Evolutionary conservation across 2,329 filamentous ascomycete species (phyloP), one percentile per base, ranked within the genome.

Genomic region (Niveomyces coronatus): DNA sequence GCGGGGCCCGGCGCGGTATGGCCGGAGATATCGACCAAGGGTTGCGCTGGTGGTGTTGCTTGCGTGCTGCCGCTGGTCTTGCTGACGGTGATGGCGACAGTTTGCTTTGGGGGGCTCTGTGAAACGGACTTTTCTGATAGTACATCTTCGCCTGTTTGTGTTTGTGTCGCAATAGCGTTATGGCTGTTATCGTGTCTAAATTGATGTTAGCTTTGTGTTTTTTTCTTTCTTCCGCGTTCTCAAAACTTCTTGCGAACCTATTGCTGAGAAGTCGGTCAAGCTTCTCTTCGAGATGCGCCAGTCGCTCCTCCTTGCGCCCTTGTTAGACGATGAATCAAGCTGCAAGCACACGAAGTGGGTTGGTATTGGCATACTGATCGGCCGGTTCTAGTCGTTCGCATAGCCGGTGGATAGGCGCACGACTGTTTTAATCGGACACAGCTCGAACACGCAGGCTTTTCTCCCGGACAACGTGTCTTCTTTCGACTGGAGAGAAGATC

Each of bases 211-310:
- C 14, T 15, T 13, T 24, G 9, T n/a, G n/a, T n/a, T n/a, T n/a
- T n/a, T n/a, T n/a, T n/a, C n/a, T n/a, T n/a, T n/a, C n/a, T n/a
- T n/a, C n/a, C n/a, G n/a, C n/a, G n/a, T n/a, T n/a, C n/a, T n/a
- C n/a, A n/a, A n/a, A n/a, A n/a, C n/a, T n/a, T n/a, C n/a, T n/a
- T 9, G 16, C 39, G 3, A 14, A 49, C 49, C 52, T 61, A 38
- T 65, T 64, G 33, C 56, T 68, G 15, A 71, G 52, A 37, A 71
- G 56, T 41, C 64, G 61, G 51, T 71, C 66, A 32, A 71, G 59
- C 49, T 71, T 71, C 51, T 70, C 66, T 53, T 71, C 67, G 28
- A 71, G 46, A 35, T 65, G 62, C 11, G 65, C 65, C n/a, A 71
- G 53, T 45, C 67, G 58, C 49, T 71, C 67, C 45, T 67, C 65